Percentiles rank a stretch among this genome's conserved stretches.
phyloP scores from a whole-genome alignment of 31 red algal genomes.

The Odonthalia washingtoniensis region DNA sequence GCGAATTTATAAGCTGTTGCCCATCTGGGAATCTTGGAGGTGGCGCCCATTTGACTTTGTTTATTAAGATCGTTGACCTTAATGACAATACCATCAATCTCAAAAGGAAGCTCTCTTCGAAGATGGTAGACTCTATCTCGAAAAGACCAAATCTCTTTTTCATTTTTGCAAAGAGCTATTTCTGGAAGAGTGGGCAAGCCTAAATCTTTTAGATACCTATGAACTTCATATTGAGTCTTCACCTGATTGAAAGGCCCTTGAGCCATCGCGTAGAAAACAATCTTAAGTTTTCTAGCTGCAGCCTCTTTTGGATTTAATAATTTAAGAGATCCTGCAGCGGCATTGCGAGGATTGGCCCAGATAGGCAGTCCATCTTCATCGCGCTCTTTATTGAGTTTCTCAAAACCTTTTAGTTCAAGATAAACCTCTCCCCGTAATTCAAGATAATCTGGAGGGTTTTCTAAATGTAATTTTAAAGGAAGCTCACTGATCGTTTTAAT shows the following conservation, averaged over 20 bases:
- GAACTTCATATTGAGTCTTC: slow-evolving; percentile 53
- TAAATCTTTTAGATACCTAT: slow-evolving; percentile 42
- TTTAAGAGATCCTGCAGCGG: slow-evolving; percentile 85
- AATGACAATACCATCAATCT: slow-evolving; percentile 81
- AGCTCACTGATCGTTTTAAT: slow-evolving; percentile 58
- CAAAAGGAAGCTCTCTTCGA: too few species aligned
- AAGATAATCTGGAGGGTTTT: slow-evolving; percentile 20
- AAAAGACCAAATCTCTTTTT: slow-evolving; percentile 47
- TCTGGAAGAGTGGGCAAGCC: slow-evolving; percentile 71
- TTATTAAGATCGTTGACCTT: slow-evolving; percentile 65
- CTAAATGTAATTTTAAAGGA: slow-evolving; percentile 45
- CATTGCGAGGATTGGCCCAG: slow-evolving; percentile 80
- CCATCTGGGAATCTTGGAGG: slow-evolving; percentile 67
- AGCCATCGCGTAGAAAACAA: slow-evolving; percentile 66
- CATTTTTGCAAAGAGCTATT: slow-evolving; percentile 29
- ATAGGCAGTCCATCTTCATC: not conserved
- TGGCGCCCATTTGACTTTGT: slow-evolving; percentile 58
- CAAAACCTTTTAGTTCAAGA: slow-evolving; percentile 68
- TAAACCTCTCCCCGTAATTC: slow-evolving; percentile 84
- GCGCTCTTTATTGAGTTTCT: slow-evolving; percentile 8
- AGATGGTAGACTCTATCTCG: slow-evolving; percentile 45
- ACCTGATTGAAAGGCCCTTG: slow-evolving; percentile 19
- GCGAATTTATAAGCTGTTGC: slow-evolving; percentile 87
- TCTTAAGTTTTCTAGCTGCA: slow-evolving; percentile 53
- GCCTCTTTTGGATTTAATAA: slow-evolving; percentile 65